phyloP scores from a whole-genome alignment of 2,329 filamentous ascomycete genomes.

The Fusarium praegraminearum region DNA sequence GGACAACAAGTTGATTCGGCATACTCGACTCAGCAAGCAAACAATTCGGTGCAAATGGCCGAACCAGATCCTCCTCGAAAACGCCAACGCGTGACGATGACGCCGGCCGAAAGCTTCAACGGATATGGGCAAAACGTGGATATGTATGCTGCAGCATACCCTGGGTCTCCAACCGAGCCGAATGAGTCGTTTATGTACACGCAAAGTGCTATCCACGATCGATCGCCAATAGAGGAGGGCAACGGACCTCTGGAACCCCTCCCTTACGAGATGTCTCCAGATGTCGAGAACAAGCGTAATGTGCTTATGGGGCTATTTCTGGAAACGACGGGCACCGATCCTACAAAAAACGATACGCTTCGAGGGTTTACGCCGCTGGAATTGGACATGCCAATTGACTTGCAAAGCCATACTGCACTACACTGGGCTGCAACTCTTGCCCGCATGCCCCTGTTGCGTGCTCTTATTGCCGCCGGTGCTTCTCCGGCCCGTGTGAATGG shows the following conservation, averaged over 20 bases:
- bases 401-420: slow-evolving; percentile 87
- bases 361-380: slow-evolving; percentile 81
- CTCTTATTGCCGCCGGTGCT: slow-evolving; percentile 85
- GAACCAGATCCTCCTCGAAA: slow-evolving; percentile 85
- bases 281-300: slow-evolving; percentile 83
- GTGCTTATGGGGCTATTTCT: slow-evolving; percentile 86
- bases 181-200: slow-evolving; percentile 83
- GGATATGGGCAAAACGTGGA: slow-evolving; percentile 65
- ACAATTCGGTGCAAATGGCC: slow-evolving; percentile 48
- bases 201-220: slow-evolving; percentile 60
- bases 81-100: slow-evolving; percentile 71
- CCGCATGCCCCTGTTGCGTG: slow-evolving; percentile 82
- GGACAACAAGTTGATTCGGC: slow-evolving; percentile 78
- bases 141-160: slow-evolving; percentile 61
- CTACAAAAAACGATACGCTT: slow-evolving; percentile 80
- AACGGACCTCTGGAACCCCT: slow-evolving; percentile 74
- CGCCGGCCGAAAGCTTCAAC: slow-evolving; percentile 68
- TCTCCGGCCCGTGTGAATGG: slow-evolving; percentile 90
- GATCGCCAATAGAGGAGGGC: slow-evolving; percentile 60
- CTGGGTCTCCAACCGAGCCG: slow-evolving; percentile 81
- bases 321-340: slow-evolving; percentile 77
- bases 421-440: slow-evolving; percentile 97
- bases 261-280: slow-evolving; percentile 68
- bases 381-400: slow-evolving; percentile 91
- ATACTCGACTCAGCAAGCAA: slow-evolving; percentile 71